Conservation (phyloP, 306 rosid species). For the Cercis canadensis region DNA sequence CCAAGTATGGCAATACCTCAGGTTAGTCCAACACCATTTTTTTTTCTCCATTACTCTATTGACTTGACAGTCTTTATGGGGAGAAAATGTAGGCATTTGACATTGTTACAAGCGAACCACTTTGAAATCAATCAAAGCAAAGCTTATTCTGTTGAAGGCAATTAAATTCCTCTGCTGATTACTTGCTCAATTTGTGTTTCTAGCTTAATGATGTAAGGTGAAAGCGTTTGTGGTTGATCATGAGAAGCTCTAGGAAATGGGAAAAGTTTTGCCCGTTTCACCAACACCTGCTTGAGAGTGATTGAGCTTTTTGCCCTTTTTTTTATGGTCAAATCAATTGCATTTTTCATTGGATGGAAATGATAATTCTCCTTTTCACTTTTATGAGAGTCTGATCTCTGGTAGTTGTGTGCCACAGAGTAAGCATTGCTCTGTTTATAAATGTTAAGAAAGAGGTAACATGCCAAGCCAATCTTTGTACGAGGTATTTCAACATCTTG, state of each 20-base stretch:
- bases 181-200: neutral
- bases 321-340: neutral
- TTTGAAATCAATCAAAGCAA: neutral
- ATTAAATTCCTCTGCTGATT: neutral
- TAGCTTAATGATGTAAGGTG: neutral
- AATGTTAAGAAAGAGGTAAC: neutral
- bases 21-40: neutral
- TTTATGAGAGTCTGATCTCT: neutral
- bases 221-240: constrained; percentile 1
- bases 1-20: constrained; percentile 21
- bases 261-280: neutral
- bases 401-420: neutral
- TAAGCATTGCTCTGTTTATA: neutral
- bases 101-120: neutral
- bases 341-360: neutral
- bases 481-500: neutral
- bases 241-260: constrained; percentile 20
- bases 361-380: neutral
- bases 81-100: neutral
- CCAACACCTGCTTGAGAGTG: neutral
- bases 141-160: neutral
- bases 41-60: neutral
- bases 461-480: neutral
- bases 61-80: neutral
- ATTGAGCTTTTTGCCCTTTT: neutral